phyloP scores from a whole-genome alignment of 176 grass and related monocot species.

The Oryza officinalis region DNA sequence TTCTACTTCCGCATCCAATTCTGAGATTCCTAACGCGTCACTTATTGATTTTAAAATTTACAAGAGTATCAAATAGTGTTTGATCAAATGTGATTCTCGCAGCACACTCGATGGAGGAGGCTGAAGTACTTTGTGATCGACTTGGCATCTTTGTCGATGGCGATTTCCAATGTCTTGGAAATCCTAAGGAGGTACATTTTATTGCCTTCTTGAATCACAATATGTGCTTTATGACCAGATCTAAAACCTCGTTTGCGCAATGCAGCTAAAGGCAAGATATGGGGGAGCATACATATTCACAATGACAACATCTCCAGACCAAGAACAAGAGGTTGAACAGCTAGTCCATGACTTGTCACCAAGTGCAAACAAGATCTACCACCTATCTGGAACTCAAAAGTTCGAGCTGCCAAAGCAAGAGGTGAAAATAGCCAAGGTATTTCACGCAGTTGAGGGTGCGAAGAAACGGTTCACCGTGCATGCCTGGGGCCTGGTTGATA shows the following conservation, averaged over 20 bases:
- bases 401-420: constrained; percentile 50
- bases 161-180: constrained; percentile 69
- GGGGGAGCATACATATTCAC: constrained; percentile 51
- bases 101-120: constrained; percentile 82
- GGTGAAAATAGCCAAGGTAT: constrained; percentile 45
- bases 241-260: neutral
- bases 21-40: neutral
- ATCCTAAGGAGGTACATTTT: constrained; percentile 51
- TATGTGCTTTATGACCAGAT: neutral
- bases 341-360: constrained; percentile 42
- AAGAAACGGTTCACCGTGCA: constrained; percentile 35
- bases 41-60: constrained; percentile 19
- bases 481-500: constrained; percentile 56
- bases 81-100: constrained; percentile 28
- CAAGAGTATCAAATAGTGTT: neutral
- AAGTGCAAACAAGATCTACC: constrained; percentile 49
- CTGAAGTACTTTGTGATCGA: constrained; percentile 62
- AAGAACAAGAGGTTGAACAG: constrained; percentile 35
- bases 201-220: neutral
- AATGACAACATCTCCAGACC: constrained; percentile 38
- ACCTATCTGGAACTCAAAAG: constrained; percentile 54
- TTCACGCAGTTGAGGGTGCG: constrained; percentile 30
- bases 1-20: constrained; percentile 16
- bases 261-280: constrained; percentile 53
- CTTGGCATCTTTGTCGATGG: constrained; percentile 63